Percentiles rank a stretch among this genome's conserved stretches.
Evolutionary conservation across 192 early-diverging fungal genomes (phyloP).

Genomic region (Pilaira anomala): DNA sequence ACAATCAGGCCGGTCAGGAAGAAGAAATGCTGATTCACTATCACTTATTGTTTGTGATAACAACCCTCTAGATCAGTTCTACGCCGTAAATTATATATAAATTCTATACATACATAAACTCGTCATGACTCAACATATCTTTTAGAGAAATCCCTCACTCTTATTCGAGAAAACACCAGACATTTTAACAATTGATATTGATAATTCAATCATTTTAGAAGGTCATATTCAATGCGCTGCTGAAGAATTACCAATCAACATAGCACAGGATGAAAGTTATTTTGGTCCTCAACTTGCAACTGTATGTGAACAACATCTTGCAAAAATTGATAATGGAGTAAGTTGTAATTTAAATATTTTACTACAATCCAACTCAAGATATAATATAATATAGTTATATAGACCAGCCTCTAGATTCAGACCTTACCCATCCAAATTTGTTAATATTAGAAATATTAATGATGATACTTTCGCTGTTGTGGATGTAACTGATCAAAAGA

Average conservation of each 20-base stretch:
- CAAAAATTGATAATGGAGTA: conserved; percentile 4
- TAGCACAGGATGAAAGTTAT: conserved; percentile 19
- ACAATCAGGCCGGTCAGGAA: conserved; percentile 75
- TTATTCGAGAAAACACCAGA: conserved; percentile 48
- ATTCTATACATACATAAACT: not conserved
- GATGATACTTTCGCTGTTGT: conserved; percentile 51
- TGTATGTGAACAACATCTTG: conserved; percentile 26
- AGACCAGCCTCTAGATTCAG: conserved; percentile 43
- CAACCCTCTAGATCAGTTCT: conserved; percentile 58
- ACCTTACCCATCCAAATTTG: conserved; percentile 40
- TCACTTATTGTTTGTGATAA: conserved; percentile 57
- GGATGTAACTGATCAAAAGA: conserved; percentile 40
- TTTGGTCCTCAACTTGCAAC: conserved; percentile 26
- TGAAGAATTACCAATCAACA: conserved; percentile 45
- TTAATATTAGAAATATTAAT: conserved; percentile 48
- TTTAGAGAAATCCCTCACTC: conserved; percentile 39
- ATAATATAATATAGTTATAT: conserved; percentile 36
- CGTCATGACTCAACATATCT: not conserved
- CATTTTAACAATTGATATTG: conserved; percentile 36
- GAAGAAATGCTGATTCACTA: conserved; percentile 54
- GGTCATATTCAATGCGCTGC: conserved; percentile 75
- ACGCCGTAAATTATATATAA: conserved; percentile 18
- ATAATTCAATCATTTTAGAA: conserved; percentile 39
- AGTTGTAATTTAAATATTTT: not conserved
- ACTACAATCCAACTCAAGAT: not conserved